phyloP scores from a whole-genome alignment of 345 rosid genomes.

The Gossypium longicalyx region DNA sequence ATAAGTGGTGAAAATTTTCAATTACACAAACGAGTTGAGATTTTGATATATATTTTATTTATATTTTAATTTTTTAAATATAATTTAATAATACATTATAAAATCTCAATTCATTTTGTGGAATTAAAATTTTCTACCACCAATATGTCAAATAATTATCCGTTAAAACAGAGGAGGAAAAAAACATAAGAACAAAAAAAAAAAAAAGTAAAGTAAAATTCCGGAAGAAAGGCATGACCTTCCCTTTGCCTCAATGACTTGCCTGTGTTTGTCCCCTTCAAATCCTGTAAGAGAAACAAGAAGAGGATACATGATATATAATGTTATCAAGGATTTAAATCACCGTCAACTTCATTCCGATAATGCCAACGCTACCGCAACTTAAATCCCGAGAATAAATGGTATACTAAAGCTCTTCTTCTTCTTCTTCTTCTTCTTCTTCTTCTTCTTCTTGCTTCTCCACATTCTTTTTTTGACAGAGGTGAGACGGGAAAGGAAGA shows the following conservation, averaged over 20 bases:
- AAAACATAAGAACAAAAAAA: neutral
- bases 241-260: constrained; percentile 25
- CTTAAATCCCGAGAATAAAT: too few species aligned
- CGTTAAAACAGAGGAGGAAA: neutral
- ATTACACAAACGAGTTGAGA: too few species aligned
- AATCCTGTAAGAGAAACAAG: constrained; percentile 1
- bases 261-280: neutral
- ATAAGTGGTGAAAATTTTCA: too few species aligned
- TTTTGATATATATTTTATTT: too few species aligned
- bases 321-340: neutral
- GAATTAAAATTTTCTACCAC: too few species aligned
- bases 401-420: too few species aligned
- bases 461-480: neutral
- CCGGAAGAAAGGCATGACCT: constrained; percentile 26
- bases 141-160: neutral
- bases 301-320: neutral
- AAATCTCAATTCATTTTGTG: too few species aligned
- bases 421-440: constrained; percentile 12
- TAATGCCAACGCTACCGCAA: neutral
- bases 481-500: neutral
- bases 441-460: constrained; percentile 14
- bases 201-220: neutral
- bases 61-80: too few species aligned
- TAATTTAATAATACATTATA: too few species aligned
- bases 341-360: neutral